phyloP scores from a whole-genome alignment of 2,329 filamentous ascomycete genomes.

The Scytalidium lignicola region DNA sequence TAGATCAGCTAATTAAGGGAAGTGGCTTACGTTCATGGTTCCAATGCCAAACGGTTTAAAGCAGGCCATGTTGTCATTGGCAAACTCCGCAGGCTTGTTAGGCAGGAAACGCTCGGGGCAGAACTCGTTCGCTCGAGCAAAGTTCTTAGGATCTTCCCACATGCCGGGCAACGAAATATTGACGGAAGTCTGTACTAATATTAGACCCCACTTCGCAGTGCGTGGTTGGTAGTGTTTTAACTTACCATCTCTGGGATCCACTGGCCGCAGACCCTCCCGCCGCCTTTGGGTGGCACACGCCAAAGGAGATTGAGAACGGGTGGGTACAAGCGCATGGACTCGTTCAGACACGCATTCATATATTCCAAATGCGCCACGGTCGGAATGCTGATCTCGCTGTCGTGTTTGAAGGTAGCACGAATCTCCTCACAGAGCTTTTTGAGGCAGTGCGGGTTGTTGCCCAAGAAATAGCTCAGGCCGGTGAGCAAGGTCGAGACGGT shows the following conservation, averaged over 20 bases:
- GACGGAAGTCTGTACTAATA: too few relatives aligned
- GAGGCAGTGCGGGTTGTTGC: constrained; percentile 3
- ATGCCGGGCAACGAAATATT: too few relatives aligned
- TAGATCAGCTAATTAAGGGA: too few relatives aligned
- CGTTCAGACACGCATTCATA: constrained; percentile 30
- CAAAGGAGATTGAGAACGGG: constrained; percentile 18
- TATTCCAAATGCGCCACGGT: constrained; percentile 26
- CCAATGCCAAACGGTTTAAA: constrained; percentile 29
- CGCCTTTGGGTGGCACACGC: constrained; percentile 2
- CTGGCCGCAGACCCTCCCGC: constrained; percentile 4
- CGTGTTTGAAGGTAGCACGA: constrained; percentile 22
- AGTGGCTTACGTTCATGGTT: constrained; percentile 22
- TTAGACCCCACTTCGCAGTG: too few relatives aligned
- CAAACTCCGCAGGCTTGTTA: constrained; percentile 13
- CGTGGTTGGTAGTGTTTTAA: too few relatives aligned
- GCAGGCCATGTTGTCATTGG: constrained; percentile 21
- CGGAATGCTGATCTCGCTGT: constrained; percentile 28
- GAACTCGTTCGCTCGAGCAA: constrained; percentile 18
- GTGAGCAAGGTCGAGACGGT: constrained; percentile 26
- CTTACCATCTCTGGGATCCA: constrained; percentile 6
- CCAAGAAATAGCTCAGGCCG: constrained; percentile 11
- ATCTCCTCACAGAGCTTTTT: constrained; percentile 27
- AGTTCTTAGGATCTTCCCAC: constrained; percentile 16
- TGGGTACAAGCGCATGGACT: constrained; percentile 30
- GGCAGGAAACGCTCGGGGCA: constrained; percentile 35